Percentiles rank a stretch among this genome's conserved stretches.
These are phyloP conservation scores for Zymoseptoria pseudotritici DNA, from an alignment of 2,329 filamentous ascomycete genomes.

Conservation along the genomic window DNA sequence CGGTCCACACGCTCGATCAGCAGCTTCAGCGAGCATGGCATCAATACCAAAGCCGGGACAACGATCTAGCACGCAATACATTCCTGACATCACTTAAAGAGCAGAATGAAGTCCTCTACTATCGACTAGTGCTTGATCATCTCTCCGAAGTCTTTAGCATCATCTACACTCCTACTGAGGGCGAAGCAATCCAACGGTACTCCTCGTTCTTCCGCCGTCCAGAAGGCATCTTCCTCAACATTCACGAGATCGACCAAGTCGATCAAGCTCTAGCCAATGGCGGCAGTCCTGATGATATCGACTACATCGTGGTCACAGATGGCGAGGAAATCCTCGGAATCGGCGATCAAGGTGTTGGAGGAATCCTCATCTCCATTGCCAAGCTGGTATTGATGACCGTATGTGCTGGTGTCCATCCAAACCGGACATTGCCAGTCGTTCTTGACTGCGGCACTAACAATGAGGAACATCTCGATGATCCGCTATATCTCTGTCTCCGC, in stretches of 20 bases:
- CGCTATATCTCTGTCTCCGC: slow-evolving; percentile 70
- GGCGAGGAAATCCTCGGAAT: slow-evolving; percentile 69
- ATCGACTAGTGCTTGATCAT: slow-evolving; percentile 67
- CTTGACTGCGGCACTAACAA: slow-evolving; percentile 85
- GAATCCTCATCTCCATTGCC: slow-evolving; percentile 74
- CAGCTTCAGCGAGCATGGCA: slow-evolving; percentile 72
- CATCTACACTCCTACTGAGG: slow-evolving; percentile 88
- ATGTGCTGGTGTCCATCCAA: slow-evolving; percentile 79
- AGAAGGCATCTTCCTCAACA: slow-evolving; percentile 74
- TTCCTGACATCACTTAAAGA: slow-evolving; percentile 80
- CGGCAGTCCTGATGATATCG: slow-evolving; percentile 65
- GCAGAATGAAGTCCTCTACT: slow-evolving; percentile 80
- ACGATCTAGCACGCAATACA: slow-evolving; percentile 74
- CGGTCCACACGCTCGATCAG: slow-evolving; percentile 67
- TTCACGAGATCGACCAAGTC: slow-evolving; percentile 58
- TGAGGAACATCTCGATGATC: slow-evolving; percentile 62
- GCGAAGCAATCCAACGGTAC: slow-evolving; percentile 79
- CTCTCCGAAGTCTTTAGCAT: slow-evolving; percentile 81
- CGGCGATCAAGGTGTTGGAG: slow-evolving; percentile 80
- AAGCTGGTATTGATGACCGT: slow-evolving; percentile 77
- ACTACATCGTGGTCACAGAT: slow-evolving; percentile 83
- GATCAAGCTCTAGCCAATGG: slow-evolving; percentile 60
- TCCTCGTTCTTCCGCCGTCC: slow-evolving; percentile 69
- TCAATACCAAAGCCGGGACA: slow-evolving; percentile 59
- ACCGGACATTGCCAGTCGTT: slow-evolving; percentile 69